Evolutionary conservation across 2,329 filamentous ascomycete species (phyloP), one percentile per base, ranked within the genome.

Genomic region (Parastagonospora nodorum): DNA sequence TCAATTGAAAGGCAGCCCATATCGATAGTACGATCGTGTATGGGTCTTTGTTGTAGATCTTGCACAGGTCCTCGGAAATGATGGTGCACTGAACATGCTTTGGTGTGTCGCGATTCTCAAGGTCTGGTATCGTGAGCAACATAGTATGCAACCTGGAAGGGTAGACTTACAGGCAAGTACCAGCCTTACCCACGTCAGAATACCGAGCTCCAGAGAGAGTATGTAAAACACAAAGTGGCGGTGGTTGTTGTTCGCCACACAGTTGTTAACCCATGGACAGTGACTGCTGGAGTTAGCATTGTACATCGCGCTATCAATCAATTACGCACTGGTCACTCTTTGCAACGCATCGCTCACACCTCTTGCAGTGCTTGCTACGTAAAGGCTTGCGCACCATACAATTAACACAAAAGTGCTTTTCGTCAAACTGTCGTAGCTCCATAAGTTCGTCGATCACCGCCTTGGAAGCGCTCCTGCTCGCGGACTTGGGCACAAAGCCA

Each of bases 211-310:
- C 55, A 99, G 77, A 64, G 77, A 86, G 36, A 95, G 77, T 14
- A 99, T 83, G 71, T 97, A 99, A 42, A 97, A 78, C 67, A 97
- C 89, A 74, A 99, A 99, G 63, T 97, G 92, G 11, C 94, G 87
- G 68, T 97, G 89, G 72, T 97, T 99, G 77, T 97, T 97, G 57
- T 94, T 84, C 37, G 90, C 94, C 36, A 99, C 85, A 66, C 94
- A 99, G 74, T 97, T 97, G 76, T 96, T 89, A 19, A 97, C 90
- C 94, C 94, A 99, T 0, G 94, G 94, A 68, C 94, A 99, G 71
- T 99, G 94, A 68, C 91, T 95, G 59, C 29, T n/a, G 38, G 10
- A 3, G 42, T 69, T 56, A 71, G 67, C 41, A 39, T 32, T 7
- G 36, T 36, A 5, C 35, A 38, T 10, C 1, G 16, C 2, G 31